Conservation (phyloP, 1,139 yeast species). For the Blastobotrys serpentis region DNA sequence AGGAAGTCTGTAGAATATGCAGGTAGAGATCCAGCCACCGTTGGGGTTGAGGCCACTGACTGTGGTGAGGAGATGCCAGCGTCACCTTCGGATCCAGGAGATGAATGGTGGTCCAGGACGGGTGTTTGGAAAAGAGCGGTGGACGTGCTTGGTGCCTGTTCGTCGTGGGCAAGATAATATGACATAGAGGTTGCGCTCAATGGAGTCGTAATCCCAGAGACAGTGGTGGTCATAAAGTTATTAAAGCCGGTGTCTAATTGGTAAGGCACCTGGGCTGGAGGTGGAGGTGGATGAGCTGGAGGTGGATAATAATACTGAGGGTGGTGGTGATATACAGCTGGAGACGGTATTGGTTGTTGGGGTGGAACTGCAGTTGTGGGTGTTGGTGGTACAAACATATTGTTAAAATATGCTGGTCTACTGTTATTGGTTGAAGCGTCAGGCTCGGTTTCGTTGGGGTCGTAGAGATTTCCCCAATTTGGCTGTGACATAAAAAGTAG, state of each 20-base stretch:
- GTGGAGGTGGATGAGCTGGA: conserved; percentile 1
- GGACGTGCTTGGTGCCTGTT: background rate
- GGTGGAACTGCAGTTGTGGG: background rate
- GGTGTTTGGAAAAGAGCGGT: conserved; percentile 4
- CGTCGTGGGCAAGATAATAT: conserved; percentile 7
- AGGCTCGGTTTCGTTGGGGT: conserved; percentile 1
- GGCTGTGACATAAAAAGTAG: conserved; percentile 7
- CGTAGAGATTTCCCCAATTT: conserved; percentile 6
- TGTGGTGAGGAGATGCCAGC: conserved; percentile 11
- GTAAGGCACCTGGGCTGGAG: background rate
- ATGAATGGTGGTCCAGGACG: conserved; percentile 4
- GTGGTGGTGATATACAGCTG: background rate
- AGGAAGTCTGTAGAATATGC: conserved; percentile 7
- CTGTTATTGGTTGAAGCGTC: background rate
- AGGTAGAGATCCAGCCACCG: background rate
- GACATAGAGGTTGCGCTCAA: background rate
- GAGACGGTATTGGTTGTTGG: background rate
- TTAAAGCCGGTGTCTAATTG: background rate
- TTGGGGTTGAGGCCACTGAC: conserved; percentile 14
- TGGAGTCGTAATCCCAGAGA: background rate
- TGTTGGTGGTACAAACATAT: background rate
- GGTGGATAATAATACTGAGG: background rate
- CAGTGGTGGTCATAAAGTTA: background rate
- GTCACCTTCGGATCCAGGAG: conserved; percentile 11
- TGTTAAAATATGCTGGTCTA: background rate